These are phyloP conservation scores for Leccinum ochraceum DNA, from an alignment of 768 basidiomycete species.

Conservation along the genomic window DNA sequence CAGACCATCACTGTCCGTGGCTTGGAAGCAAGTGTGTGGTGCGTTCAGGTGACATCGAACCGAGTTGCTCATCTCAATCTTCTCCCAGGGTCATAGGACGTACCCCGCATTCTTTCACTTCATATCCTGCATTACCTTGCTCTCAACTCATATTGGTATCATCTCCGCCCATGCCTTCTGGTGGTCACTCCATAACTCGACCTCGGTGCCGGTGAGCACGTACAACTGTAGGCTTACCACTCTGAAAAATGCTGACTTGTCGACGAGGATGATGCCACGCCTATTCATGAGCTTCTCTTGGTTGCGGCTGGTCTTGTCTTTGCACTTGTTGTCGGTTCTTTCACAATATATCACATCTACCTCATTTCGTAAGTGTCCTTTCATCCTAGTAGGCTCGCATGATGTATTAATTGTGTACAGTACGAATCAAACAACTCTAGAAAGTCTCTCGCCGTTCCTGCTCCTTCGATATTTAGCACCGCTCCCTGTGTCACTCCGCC, in stretches of 20 bases:
- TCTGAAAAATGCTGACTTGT: conserved; percentile 5
- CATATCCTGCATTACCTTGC: conserved; percentile 59
- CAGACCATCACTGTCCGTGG: conserved; percentile 91
- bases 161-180: conserved; percentile 55
- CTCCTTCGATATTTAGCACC: conserved; percentile 71
- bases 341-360: conserved; percentile 75
- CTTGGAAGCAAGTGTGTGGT: conserved; percentile 76
- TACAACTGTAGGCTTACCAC: not conserved
- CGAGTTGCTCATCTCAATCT: not conserved
- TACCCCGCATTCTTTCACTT: conserved; percentile 86
- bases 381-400: not conserved
- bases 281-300: conserved; percentile 70
- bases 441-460: conserved; percentile 72
- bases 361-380: conserved; percentile 60
- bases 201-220: conserved; percentile 51
- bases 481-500: conserved; percentile 46
- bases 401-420: conserved; percentile 35
- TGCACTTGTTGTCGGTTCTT: conserved; percentile 69
- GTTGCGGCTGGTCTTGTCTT: conserved; percentile 61
- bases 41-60: conserved; percentile 25
- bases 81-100: conserved; percentile 70
- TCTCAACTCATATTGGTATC: conserved; percentile 59
- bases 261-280: conserved; percentile 58
- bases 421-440: conserved; percentile 85
- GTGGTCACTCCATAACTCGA: conserved; percentile 67